Evolutionary conservation across 2,329 filamentous ascomycete genomes (phyloP), one percentile per base, ranked within the genome.

Genomic region (Torrubiella hemipterigena): DNA sequence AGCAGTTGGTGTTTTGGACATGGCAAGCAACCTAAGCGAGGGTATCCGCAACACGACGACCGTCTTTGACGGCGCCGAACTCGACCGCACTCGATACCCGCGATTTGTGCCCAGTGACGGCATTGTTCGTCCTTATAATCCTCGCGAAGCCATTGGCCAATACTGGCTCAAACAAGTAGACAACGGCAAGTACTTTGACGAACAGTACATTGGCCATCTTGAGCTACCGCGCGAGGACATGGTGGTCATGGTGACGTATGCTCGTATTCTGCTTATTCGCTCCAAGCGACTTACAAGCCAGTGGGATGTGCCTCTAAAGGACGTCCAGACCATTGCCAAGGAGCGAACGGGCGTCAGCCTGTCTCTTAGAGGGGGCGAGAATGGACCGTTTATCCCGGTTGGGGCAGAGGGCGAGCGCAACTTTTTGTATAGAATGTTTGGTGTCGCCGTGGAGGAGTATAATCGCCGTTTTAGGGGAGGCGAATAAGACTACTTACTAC

Each of bases 111-210:
- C 85, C 12, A 74, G 78, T 25, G 89, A 98, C 52, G 91, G 91
- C 24, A 83, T 98, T 37, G 87, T 98, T 20, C 80, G 89, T 4
- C 87, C 91, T 0, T 98, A 94, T 64, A 87, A 79, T 34, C 83
- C 93, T 51, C 83, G 91, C 28, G 91, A 98, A 63, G 87, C 91
- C 0, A 75, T 98, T 4, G 91, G 91, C 1, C 91, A 98, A 54
- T 95, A 85, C 64, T 98, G 91, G 93, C 77, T 98, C 41, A 98
- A 98, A 67, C 93, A 94, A 36, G 77, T 93, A 9, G 91, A 98
- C 58, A 91, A 95, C 42, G 91, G 91, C 38, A 91, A 87, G 54
- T 96, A 89, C 65, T 98, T 98, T 70, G 81, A 93, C 58, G 91
- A 98, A 56, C 73, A 85, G 51, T 98, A 98, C 61, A 91, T 98